These are phyloP conservation scores for Exidia glandulosa DNA, from an alignment of 768 basidiomycete species.

Conservation along the genomic window DNA sequence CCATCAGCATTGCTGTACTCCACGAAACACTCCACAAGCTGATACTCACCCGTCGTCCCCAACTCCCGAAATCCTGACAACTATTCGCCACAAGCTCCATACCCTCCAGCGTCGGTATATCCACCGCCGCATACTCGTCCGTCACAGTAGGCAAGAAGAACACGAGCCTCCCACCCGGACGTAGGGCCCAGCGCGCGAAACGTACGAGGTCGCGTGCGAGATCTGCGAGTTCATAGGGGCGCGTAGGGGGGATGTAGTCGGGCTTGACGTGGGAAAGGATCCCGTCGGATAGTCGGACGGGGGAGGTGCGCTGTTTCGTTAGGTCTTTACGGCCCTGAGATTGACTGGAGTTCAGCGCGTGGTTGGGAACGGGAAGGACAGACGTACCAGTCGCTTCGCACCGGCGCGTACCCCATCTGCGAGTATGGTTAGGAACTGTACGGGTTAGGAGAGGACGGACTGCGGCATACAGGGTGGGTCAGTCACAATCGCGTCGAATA, in stretches of 20 bases:
- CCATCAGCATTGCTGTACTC: no score
- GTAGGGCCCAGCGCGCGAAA: slow-evolving; percentile 73
- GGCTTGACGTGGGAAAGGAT: background rate
- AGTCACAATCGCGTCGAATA: slow-evolving; percentile 91
- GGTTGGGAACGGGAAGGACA: background rate
- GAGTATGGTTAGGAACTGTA: background rate
- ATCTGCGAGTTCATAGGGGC: slow-evolving; percentile 83
- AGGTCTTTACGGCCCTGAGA: background rate
- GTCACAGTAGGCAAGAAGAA: slow-evolving; percentile 92
- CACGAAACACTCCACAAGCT: no score
- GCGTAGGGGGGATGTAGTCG: slow-evolving; percentile 73
- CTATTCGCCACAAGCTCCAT: slow-evolving; percentile 87
- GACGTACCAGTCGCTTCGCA: slow-evolving; percentile 49
- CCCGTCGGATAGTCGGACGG: background rate
- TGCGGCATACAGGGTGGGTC: slow-evolving; percentile 77
- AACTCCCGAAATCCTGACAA: slow-evolving; percentile 86
- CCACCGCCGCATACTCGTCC: slow-evolving; percentile 83
- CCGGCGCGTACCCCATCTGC: slow-evolving; percentile 87
- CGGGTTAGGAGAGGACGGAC: background rate
- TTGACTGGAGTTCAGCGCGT: background rate
- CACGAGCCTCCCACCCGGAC: slow-evolving; percentile 78
- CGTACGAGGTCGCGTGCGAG: slow-evolving; percentile 73
- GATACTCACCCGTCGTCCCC: slow-evolving; percentile 85
- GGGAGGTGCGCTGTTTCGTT: background rate
- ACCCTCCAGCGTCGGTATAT: slow-evolving; percentile 68